Conservation (phyloP, 164 flowering plant genomes). For the Aristolochia fimbriata region DNA sequence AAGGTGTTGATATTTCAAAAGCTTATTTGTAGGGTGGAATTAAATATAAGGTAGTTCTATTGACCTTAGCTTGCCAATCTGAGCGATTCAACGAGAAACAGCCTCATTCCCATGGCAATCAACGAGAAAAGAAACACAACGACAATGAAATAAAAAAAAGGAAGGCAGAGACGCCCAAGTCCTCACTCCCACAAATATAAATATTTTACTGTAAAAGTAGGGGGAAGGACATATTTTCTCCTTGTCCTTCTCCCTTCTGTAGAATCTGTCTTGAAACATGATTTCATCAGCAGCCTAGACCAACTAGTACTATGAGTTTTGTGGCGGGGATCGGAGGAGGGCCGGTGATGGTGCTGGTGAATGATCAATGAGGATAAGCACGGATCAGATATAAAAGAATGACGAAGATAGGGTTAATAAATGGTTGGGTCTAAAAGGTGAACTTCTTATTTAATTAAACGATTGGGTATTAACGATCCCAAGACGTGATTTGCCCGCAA, state of each 20-base stretch:
- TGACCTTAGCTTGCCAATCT: neutral
- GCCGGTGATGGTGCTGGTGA: constrained; percentile 1
- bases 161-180: neutral
- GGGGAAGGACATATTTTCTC: neutral
- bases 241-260: neutral
- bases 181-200: constrained; percentile 1
- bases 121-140: neutral
- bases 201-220: neutral
- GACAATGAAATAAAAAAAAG: neutral
- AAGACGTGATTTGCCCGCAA: no score
- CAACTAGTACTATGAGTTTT: constrained; percentile 1
- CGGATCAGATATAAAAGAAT: constrained; percentile 3
- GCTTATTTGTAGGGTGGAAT: neutral
- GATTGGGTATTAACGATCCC: no score
- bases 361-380: constrained; percentile 2
- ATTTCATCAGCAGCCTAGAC: constrained; percentile 4
- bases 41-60: neutral
- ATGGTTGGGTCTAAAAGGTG: neutral
- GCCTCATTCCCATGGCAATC: neutral
- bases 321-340: neutral
- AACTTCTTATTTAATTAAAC: neutral
- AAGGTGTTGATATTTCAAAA: constrained; percentile 5
- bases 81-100: neutral
- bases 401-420: neutral
- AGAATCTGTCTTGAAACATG: neutral